A percentile compares a stretch with the other conserved stretches of the same genome.
These are phyloP conservation scores for Bacidia rubella DNA, from an alignment of 495 filamentous ascomycete genomes.

Conservation along the genomic window DNA sequence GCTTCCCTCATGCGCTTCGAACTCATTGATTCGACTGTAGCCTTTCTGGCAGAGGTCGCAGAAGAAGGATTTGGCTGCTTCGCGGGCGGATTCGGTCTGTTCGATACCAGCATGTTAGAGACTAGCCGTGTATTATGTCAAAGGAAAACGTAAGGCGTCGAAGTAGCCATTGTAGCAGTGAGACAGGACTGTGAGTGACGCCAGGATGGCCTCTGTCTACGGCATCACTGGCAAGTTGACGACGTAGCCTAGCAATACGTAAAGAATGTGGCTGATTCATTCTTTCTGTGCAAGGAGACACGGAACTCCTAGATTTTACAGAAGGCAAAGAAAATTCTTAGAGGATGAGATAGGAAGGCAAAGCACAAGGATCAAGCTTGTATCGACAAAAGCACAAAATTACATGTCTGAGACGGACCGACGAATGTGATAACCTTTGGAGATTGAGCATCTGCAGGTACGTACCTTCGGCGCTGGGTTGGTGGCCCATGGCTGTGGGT, in stretches of 20 bases:
- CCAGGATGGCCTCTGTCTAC: background rate
- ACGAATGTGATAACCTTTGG: no score
- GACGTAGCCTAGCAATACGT: no score
- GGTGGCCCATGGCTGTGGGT: slow-evolving; percentile 21
- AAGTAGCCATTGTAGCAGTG: background rate
- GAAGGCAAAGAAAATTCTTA: no score
- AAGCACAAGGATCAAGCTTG: no score
- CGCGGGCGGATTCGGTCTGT: slow-evolving; percentile 73
- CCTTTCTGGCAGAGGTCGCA: slow-evolving; percentile 52
- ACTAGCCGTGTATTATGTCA: background rate
- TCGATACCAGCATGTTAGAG: background rate
- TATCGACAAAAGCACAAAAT: no score
- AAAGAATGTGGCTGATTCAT: background rate
- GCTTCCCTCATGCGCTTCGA: slow-evolving; percentile 46
- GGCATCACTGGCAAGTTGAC: no score
- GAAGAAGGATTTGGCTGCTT: slow-evolving; percentile 80
- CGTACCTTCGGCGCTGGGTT: slow-evolving; percentile 39
- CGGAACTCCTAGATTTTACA: no score
- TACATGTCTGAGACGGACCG: no score
- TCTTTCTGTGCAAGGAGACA: background rate
- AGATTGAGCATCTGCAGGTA: no score
- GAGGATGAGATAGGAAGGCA: no score
- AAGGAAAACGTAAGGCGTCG: background rate
- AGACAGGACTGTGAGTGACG: background rate
- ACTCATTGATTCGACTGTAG: slow-evolving; percentile 47